Evolutionary conservation across 306 rosid genomes (phyloP), one percentile per base, ranked within the genome.

Genomic region (Cicer arietinum): DNA sequence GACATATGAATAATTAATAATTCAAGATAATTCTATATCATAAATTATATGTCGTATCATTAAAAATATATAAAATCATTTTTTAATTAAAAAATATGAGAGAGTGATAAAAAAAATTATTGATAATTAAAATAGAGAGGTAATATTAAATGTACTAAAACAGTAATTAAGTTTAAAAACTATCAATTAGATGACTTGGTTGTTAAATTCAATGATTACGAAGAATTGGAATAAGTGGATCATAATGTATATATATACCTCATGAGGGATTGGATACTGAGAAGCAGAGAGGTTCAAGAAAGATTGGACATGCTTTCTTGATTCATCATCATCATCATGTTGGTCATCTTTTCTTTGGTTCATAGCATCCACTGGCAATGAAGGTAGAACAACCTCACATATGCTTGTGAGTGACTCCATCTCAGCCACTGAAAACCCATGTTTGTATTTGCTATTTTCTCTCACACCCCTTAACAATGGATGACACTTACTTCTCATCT

Each of bases 351-450:
- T 72, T 62, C 3, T 73, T 7, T 8, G 70, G 17, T 79, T 84
- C 1, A 59, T n/a, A 79, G 76, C 13, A 54, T 76, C 52, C 45
- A 44, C 14, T 16, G 92, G 85, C 85, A 91, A 72, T 59, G 95
- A 67, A 78, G 97, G 97, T 1, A 92, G 1, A 4, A 92, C 30
- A 35, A 85, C 76, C 69, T 94, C 96, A 77, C 97, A 92, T 63
- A 92, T 60, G 82, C 90, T 82, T 46, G 82, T 65, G 7, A 92
- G 53, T 12, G 93, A 79, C 1, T 87, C 78, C 83, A 91, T 90
- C 88, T 92, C 96, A 18, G 79, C 69, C 2, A 40, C 44, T 12
- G 87, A 78, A 9, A 92, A 84, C 9, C 87, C 89, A 77, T 88
- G 90, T 50, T 9, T 90, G 79, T 79, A 82, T 80, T 86, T 88